A percentile compares a stretch with the other conserved stretches of the same genome.
These are phyloP conservation scores for Scheffersomyces parashehatae DNA, from an alignment of 1,139 yeast genomes.

Conservation along the genomic window DNA sequence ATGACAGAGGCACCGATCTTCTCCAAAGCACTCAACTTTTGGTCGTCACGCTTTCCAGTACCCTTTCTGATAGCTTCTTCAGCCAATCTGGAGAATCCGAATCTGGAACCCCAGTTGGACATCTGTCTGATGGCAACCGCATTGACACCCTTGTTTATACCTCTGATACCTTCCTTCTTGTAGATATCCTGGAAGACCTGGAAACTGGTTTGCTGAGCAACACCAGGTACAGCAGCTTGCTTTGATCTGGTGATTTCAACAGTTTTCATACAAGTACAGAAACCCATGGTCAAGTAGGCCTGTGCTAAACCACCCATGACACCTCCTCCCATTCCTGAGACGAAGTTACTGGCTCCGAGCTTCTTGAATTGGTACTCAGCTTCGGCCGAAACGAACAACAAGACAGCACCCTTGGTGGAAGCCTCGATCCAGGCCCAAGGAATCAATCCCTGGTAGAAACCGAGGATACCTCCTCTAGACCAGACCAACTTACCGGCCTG, in stretches of 20 bases:
- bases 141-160: constrained; percentile 96
- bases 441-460: constrained; percentile 94
- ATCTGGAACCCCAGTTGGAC: constrained; percentile 99
- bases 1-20: constrained; percentile 83
- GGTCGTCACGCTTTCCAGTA: constrained; percentile 61
- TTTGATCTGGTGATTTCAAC: constrained; percentile 93
- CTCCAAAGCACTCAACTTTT: constrained; percentile 70
- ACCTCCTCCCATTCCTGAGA: constrained; percentile 94
- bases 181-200: constrained; percentile 85
- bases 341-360: constrained; percentile 69
- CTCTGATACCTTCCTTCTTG: constrained; percentile 82
- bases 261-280: constrained; percentile 97
- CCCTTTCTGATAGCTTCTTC: constrained; percentile 75
- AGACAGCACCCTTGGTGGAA: constrained; percentile 98
- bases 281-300: constrained; percentile 95
- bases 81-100: constrained; percentile 88
- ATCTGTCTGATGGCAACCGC: constrained; percentile 99
- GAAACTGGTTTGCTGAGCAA: constrained; percentile 70
- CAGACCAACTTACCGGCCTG: constrained; percentile 77
- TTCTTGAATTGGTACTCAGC: constrained; percentile 75
- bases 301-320: constrained; percentile 94
- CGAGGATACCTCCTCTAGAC: constrained; percentile 89
- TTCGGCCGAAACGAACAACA: constrained; percentile 89
- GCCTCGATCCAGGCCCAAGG: constrained; percentile 99
- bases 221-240: constrained; percentile 68